A percentile compares a stretch with the other conserved stretches of the same genome.
Conservation (phyloP, 768 basidiomycete species). For the Kwoniella heveanensis region DNA sequence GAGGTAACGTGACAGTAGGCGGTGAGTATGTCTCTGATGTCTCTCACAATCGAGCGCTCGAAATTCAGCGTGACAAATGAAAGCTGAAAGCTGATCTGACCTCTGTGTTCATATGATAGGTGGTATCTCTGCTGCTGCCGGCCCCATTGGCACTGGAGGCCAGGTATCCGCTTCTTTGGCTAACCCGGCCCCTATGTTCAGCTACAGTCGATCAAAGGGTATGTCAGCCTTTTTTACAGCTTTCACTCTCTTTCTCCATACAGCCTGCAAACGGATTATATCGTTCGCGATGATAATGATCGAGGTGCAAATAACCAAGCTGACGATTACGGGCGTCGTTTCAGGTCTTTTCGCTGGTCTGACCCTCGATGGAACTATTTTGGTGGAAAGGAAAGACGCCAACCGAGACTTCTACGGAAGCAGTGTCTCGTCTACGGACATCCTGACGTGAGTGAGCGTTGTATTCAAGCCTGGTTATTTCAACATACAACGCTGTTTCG, state of each 20-base stretch:
- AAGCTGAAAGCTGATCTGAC: slow-evolving; percentile 4
- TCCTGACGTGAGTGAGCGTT: slow-evolving; percentile 65
- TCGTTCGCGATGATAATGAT: too few relatives aligned
- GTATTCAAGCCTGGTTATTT: too few relatives aligned
- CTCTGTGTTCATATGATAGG: slow-evolving; percentile 26
- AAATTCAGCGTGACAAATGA: too few relatives aligned
- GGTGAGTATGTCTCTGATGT: slow-evolving; percentile 60
- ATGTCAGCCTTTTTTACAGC: slow-evolving; percentile 33
- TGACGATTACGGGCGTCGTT: too few relatives aligned
- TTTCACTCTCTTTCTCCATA: neutral
- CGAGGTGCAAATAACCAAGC: too few relatives aligned
- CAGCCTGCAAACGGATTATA: too few relatives aligned
- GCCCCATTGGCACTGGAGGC: slow-evolving; percentile 92
- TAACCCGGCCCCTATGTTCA: slow-evolving; percentile 96
- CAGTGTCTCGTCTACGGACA: slow-evolving; percentile 80
- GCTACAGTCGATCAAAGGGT: slow-evolving; percentile 95
- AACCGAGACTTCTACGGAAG: slow-evolving; percentile 97
- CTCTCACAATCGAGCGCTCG: too few relatives aligned
- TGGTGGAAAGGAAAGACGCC: slow-evolving; percentile 94
- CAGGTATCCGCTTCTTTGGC: slow-evolving; percentile 73
- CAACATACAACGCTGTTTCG: too few relatives aligned
- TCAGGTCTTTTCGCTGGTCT: slow-evolving; percentile 90
- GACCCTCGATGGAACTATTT: slow-evolving; percentile 87
- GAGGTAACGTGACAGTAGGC: slow-evolving; percentile 94
- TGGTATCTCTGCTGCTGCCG: slow-evolving; percentile 68